Evolutionary conservation across 495 filamentous ascomycete genomes (phyloP).

Genomic region (Terfezia boudieri): DNA sequence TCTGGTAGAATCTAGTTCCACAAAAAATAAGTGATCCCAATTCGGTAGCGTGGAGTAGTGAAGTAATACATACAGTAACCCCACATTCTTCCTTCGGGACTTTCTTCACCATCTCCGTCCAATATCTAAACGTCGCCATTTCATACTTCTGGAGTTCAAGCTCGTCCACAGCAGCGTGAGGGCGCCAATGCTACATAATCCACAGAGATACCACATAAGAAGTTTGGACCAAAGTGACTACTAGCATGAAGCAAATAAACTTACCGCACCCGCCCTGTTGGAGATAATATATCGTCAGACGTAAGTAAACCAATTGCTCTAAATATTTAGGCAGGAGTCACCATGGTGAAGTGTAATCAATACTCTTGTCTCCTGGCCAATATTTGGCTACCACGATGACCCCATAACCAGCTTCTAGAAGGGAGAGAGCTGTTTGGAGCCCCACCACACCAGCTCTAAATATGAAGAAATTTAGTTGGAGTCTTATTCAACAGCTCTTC

Average conservation of each 20-base stretch:
- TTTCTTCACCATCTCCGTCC: conserved; percentile 1
- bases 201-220: too few relatives aligned
- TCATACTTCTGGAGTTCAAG: conserved; percentile 7
- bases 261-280: conserved; percentile 12
- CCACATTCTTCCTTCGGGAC: too few relatives aligned
- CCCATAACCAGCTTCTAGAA: conserved; percentile 22
- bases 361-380: conserved; percentile 19
- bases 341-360: conserved; percentile 14
- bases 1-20: too few relatives aligned
- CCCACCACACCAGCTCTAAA: conserved; percentile 27
- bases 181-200: conserved; percentile 8
- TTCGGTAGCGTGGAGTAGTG: too few relatives aligned
- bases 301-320: too few relatives aligned
- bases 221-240: background rate
- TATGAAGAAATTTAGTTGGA: background rate
- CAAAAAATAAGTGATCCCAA: too few relatives aligned
- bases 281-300: too few relatives aligned
- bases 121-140: conserved; percentile 9
- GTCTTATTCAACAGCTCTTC: too few relatives aligned
- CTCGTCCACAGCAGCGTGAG: conserved; percentile 4
- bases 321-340: background rate
- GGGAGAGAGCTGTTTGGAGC: conserved; percentile 25
- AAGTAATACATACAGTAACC: too few relatives aligned
- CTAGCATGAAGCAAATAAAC: background rate
- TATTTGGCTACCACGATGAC: conserved; percentile 26